phyloP scores from a whole-genome alignment of 228 moss, liverwort and hornwort genomes.

The Sphagnum magellanicum region DNA sequence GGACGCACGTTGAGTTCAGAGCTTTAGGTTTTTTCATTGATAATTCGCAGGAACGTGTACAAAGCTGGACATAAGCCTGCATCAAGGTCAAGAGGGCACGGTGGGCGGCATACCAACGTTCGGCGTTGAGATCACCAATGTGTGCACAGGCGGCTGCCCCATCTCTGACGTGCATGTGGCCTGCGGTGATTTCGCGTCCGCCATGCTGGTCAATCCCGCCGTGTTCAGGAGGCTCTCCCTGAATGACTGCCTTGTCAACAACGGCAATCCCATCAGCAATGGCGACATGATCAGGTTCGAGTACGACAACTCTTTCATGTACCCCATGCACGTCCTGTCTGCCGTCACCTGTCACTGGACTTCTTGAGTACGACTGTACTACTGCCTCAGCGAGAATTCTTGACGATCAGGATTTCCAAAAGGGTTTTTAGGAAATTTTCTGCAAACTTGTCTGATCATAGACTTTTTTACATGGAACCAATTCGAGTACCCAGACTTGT shows the following conservation, averaged over 20 bases:
- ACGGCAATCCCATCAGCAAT: slow-evolving; percentile 49
- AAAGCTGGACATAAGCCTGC: slow-evolving; percentile 78
- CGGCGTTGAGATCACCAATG: slow-evolving; percentile 75
- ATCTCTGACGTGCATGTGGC: slow-evolving; percentile 54
- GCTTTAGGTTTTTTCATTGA: background rate
- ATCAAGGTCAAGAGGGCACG: slow-evolving; percentile 68
- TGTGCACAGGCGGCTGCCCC: slow-evolving; percentile 69
- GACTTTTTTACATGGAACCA: no score
- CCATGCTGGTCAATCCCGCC: slow-evolving; percentile 59
- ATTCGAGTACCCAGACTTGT: no score
- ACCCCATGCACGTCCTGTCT: slow-evolving; percentile 50
- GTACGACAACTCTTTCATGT: slow-evolving; percentile 68
- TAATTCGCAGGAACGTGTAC: slow-evolving; percentile 78
- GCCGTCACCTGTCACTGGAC: slow-evolving; percentile 54
- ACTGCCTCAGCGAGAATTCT: no score
- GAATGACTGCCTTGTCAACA: slow-evolving; percentile 76
- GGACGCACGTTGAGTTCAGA: no score
- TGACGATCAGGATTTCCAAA: no score
- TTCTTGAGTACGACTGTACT: background rate
- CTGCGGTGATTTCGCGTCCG: slow-evolving; percentile 77
- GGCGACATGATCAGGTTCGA: slow-evolving; percentile 59
- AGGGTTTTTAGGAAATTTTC: no score
- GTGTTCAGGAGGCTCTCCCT: slow-evolving; percentile 56
- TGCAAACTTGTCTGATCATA: no score
- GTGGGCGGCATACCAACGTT: slow-evolving; percentile 85